Conservation (phyloP, 2,329 filamentous ascomycete genomes). For the Fusarium sp. region DNA sequence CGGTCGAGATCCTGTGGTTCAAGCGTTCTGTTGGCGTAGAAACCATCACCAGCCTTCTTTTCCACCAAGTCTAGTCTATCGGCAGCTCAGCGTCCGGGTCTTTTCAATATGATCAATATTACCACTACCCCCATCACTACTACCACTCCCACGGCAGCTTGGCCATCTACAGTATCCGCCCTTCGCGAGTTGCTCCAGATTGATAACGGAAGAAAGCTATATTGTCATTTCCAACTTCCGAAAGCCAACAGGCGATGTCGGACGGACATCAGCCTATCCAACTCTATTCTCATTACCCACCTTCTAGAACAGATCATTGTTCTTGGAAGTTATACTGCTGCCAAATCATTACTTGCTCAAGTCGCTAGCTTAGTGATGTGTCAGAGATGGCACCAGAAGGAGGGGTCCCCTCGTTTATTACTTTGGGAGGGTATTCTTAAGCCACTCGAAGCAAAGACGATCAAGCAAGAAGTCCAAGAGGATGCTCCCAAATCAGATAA, state of each 20-base stretch:
- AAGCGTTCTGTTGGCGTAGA: conserved; percentile 34
- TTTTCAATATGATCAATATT: conserved; percentile 24
- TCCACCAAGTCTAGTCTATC: background rate
- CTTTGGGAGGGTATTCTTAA: conserved; percentile 36
- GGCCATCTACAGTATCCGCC: conserved; percentile 24
- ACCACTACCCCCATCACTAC: background rate
- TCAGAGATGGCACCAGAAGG: background rate
- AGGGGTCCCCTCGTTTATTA: conserved; percentile 6
- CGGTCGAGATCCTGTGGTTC: background rate
- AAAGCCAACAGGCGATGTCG: conserved; percentile 8
- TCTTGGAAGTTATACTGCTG: conserved; percentile 27
- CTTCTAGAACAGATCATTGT: conserved; percentile 29
- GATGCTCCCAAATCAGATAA: background rate
- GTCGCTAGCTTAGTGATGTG: conserved; percentile 45
- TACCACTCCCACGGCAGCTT: conserved; percentile 3
- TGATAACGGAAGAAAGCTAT: background rate
- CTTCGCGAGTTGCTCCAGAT: conserved; percentile 27
- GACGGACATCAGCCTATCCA: conserved; percentile 3
- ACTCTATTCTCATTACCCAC: conserved; percentile 4
- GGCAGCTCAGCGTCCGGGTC: background rate
- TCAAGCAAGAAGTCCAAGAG: conserved; percentile 33
- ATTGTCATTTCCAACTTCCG: conserved; percentile 30
- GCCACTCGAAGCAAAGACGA: background rate
- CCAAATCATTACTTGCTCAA: conserved; percentile 27
- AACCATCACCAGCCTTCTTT: conserved; percentile 20